Base-by-base conservation (phyloP, 2,329 filamentous ascomycete species). In the Cladosporium sp. region DNA sequence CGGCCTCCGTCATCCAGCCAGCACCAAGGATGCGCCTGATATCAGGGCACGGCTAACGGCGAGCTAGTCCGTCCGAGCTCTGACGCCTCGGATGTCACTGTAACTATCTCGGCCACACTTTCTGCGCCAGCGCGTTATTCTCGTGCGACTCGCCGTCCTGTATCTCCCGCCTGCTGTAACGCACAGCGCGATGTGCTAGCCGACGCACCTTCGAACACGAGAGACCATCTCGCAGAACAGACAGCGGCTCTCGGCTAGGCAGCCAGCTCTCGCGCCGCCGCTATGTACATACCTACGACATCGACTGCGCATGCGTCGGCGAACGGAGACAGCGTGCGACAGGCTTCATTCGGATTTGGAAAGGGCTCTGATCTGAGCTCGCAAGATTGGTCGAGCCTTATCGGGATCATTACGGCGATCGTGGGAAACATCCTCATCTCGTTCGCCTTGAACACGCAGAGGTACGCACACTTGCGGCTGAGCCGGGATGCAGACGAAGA, bases 361-460 rank as follows among this genome's bases (percentile, higher is more conserved):
- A 31, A 10, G 7, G 48, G 48, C 16, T 35, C 43, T 14, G 48
- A 50, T 33, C 7, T 50, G 40, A 50, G 38, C 18, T 35, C 48
- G 11, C 16, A 53, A 9, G 69, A 69, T 58, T 97, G 92, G 91
- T 95, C 90, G 43, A 95, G 90, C 22, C 76, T 97, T 50, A 97
- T 98, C 66, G 93, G 93, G 62, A 96, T 98, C 64, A 72, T 92
- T 50, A 95, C 91, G 2, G 91, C 93, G 46, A 95, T 98, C 64
- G 80, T 86, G 48, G 93, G 93, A 52, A 98, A 98, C 65, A 76
- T 96, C 33, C 79, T 98, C 49, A 97, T 98, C 60, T 95, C 92
- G 1, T 84, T 98, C 58, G 93, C 93, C 10, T 81, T 98, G 56
- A 98, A 98, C 67, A 92, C 95, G 46, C 93, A 98, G 71, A 84